Evolutionary conservation across 2,329 filamentous ascomycete genomes (phyloP).

Genomic region (Furcasterigmium furcatum): DNA sequence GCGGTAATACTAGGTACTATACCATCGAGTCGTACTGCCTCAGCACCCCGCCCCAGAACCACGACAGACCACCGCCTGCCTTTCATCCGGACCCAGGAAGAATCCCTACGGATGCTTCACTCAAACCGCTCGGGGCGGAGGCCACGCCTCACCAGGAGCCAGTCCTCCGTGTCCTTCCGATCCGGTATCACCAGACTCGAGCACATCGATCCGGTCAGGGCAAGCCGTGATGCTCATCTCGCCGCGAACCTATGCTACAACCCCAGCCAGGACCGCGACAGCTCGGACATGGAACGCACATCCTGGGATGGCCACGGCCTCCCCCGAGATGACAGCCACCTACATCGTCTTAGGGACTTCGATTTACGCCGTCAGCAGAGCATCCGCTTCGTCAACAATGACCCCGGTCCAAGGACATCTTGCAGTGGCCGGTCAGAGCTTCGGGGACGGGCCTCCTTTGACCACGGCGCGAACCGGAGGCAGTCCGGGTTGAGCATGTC

Average conservation of each 20-base stretch:
- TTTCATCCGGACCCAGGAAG: too few relatives aligned
- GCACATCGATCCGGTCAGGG: constrained; percentile 46
- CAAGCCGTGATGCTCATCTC: constrained; percentile 51
- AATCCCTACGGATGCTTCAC: too few relatives aligned
- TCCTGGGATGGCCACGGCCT: constrained; percentile 9
- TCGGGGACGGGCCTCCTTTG: background rate
- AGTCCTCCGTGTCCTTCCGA: constrained; percentile 46
- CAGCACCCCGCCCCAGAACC: background rate
- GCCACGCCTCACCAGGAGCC: constrained; percentile 44
- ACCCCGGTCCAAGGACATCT: constrained; percentile 5
- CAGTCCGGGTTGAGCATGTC: constrained; percentile 1
- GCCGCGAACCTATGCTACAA: constrained; percentile 61
- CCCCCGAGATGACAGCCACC: constrained; percentile 12
- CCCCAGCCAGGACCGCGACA: constrained; percentile 41
- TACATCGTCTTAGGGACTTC: constrained; percentile 3
- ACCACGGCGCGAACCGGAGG: background rate
- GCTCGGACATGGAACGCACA: constrained; percentile 25
- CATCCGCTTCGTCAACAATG: constrained; percentile 45
- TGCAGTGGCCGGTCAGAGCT: background rate
- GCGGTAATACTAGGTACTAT: constrained; percentile 5
- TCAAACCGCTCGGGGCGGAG: constrained; percentile 43
- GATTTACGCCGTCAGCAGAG: constrained; percentile 45
- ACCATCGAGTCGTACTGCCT: background rate
- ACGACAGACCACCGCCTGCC: constrained; percentile 3
- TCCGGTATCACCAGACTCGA: constrained; percentile 39